Percentiles rank a stretch among this genome's conserved stretches.
Evolutionary conservation across 257 asterid species (phyloP).

Genomic region (Haberlea rhodopensis): DNA sequence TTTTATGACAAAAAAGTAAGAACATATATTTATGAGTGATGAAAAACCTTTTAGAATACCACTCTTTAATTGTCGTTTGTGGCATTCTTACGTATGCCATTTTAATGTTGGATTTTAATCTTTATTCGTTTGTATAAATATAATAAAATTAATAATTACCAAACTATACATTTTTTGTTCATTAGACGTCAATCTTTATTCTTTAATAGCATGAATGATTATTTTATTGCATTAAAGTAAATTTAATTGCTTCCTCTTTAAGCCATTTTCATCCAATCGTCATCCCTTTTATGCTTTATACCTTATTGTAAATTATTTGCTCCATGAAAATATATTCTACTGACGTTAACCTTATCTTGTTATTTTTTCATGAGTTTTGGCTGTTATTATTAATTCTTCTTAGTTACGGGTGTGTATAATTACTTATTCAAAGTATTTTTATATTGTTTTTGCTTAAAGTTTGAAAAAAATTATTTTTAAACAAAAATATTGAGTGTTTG

Average conservation of each 20-base stretch:
- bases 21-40: no score
- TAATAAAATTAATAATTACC: no score
- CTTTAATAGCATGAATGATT: background rate
- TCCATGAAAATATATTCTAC: conserved; percentile 32
- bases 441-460: no score
- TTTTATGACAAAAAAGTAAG: no score
- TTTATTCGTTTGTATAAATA: background rate
- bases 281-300: conserved; percentile 33
- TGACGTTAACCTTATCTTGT: conserved; percentile 39
- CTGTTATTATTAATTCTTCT: conserved; percentile 16
- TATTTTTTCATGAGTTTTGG: conserved; percentile 23
- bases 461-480: no score
- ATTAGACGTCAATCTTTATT: background rate
- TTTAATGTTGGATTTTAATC: background rate
- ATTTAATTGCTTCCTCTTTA: conserved; percentile 63
- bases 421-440: no score
- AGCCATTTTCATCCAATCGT: conserved; percentile 75
- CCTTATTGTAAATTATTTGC: conserved; percentile 39
- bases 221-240: background rate
- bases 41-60: no score
- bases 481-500: no score
- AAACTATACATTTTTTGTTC: background rate
- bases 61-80: background rate
- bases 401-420: no score
- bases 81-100: background rate